Evolutionary conservation across 495 filamentous ascomycete species (phyloP).

Genomic region (Penicillium cataractarum): DNA sequence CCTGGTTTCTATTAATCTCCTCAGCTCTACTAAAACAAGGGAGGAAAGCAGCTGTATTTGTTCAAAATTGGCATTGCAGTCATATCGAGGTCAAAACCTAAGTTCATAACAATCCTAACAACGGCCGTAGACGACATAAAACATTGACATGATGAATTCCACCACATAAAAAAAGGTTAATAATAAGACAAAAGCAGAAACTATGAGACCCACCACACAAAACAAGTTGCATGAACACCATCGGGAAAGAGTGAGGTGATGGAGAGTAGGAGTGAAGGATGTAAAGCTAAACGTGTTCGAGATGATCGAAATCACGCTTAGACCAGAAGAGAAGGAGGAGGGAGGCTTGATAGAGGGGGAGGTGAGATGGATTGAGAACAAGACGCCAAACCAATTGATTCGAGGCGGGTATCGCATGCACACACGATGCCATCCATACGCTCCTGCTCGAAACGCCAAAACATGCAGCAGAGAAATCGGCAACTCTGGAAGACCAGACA

Average conservation of each 20-base stretch:
- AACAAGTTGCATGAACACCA: conserved; percentile 1
- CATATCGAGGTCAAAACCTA: conserved; percentile 21
- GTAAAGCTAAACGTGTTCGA: conserved; percentile 7
- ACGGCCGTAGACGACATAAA: conserved; percentile 14
- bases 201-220: conserved; percentile 5
- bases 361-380: conserved; percentile 7
- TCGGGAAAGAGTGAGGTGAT: background rate
- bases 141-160: conserved; percentile 20
- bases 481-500: conserved; percentile 27
- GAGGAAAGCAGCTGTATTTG: background rate
- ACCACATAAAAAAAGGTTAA: conserved; percentile 16
- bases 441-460: conserved; percentile 40
- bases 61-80: conserved; percentile 21
- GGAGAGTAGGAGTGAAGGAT: conserved; percentile 5
- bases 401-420: conserved; percentile 47
- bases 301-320: conserved; percentile 32
- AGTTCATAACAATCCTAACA: conserved; percentile 19
- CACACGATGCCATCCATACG: conserved; percentile 34
- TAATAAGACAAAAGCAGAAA: conserved; percentile 35
- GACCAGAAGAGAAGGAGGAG: conserved; percentile 22
- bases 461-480: conserved; percentile 34
- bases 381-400: conserved; percentile 29
- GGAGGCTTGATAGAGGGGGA: conserved; percentile 5
- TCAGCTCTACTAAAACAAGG: background rate
- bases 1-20: background rate